Evolutionary conservation across 2,329 filamentous ascomycete genomes (phyloP), one percentile per base, ranked within the genome.

Genomic region (Fusarium tjaetaba): DNA sequence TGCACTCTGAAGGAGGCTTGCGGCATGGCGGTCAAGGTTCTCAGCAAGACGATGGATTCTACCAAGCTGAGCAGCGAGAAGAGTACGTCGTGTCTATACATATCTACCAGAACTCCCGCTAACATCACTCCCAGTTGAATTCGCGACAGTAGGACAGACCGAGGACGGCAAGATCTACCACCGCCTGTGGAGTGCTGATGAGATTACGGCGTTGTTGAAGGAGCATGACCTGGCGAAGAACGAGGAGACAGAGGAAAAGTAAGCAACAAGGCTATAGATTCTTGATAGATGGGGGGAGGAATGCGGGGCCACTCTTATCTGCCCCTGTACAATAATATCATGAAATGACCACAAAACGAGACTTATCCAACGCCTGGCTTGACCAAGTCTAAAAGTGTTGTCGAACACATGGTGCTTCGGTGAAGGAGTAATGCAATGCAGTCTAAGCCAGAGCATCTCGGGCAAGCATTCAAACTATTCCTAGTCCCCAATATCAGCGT

Each of bases 1-100:
- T 98, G 95, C 84, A 93, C 94, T 76, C 84, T 99, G 81, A 94
- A 97, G 86, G 96, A 99, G 86, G 96, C 97, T 9, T 99, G 96
- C 82, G 95, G 93, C 61, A 93, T 98, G 88, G 96, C 96, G 16
- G 96, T 99, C 82, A 99, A 99, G 89, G 96, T 99, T 73, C 86
- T 99, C 76, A 98, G 96, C 89, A 99, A 99, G 91, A 99, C 96
- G 11, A 99, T 99, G 97, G 96, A 99, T 84, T 97, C 95, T 62
- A 98, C 96, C 61, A 99, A 98, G 88, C 86, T 99, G 81, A 98
- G 95, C 87, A 97, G 95, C 81, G 96, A 99, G 89, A 99, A 99
- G 90, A 97, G 95, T 97, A 86, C 84, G 94, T 39, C 11, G 11
- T 26, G 3, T 30, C 18, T 34, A 13, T 24, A 20, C 32, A 22